These are phyloP conservation scores for Hypsizygus marmoreus DNA, from an alignment of 768 basidiomycete species.

Conservation along the genomic window DNA sequence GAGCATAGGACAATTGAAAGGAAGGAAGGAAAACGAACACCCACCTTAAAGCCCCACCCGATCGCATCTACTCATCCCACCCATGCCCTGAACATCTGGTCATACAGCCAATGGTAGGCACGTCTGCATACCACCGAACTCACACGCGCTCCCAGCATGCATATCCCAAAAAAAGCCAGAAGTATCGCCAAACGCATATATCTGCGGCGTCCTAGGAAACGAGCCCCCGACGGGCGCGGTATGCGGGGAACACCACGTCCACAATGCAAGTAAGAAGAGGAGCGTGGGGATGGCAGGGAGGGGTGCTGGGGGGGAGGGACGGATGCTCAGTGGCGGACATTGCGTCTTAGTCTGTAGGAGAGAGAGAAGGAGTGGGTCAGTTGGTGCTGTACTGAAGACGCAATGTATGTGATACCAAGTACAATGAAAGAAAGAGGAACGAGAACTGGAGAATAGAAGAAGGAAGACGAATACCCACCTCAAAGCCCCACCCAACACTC, in stretches of 20 bases:
- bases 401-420: too few species aligned
- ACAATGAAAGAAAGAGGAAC: background rate
- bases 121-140: too few species aligned
- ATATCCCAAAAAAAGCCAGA: too few species aligned
- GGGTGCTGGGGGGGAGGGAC: constrained; percentile 35
- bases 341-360: constrained; percentile 39
- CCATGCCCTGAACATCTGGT: constrained; percentile 3
- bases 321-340: constrained; percentile 34
- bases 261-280: constrained; percentile 14
- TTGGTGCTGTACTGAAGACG: too few species aligned
- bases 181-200: too few species aligned
- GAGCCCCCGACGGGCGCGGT: background rate
- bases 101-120: constrained; percentile 5
- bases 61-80: constrained; percentile 24
- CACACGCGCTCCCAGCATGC: too few species aligned
- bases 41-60: constrained; percentile 33
- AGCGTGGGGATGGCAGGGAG: constrained; percentile 36
- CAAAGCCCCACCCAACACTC: constrained; percentile 43
- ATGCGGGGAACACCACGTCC: constrained; percentile 7
- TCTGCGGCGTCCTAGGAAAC: background rate
- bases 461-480: constrained; percentile 18
- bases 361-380: constrained; percentile 2
- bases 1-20: too few species aligned
- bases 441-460: constrained; percentile 10
- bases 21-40: constrained; percentile 8